Base-by-base conservation (phyloP, 805 yeast species). In the Kurtzmaniella cleridarum region DNA sequence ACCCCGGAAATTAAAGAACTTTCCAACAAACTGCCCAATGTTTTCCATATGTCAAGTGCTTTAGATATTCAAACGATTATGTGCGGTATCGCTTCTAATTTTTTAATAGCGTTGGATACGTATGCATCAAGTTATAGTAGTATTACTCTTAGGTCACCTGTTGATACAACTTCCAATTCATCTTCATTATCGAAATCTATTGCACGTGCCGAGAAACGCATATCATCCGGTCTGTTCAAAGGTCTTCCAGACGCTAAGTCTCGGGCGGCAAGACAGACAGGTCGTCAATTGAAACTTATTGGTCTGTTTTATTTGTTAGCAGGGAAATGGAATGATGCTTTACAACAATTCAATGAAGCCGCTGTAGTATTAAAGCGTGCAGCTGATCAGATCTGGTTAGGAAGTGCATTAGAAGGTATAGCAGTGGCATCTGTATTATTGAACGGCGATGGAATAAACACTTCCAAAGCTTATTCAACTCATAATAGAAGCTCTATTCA, bases 311-410 rank as follows among this genome's bases (percentile, higher is more conserved):
- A 78, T 51, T 64, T 93, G 11, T 60, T 93, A 34, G 83, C 96
- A 1, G 98, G 98, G 1, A 76, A 84, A 38, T 71, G 83, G 33
- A 55, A 69, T 12, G 85, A 80, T 41, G 95, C 97, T 0, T 55
- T 90, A 39, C 66, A 71, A 17, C 78, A 79, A 42, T 81, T 89
- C 49, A 75, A 81, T n/a, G 95, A 89, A 30, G 81, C 96, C 0
- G 70, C 83, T 1, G 51, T 65, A 2, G 62, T 73, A 17, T 60
- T 88, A 39, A 78, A 77, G 43, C 68, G 75, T 10, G 68, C 81
- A 2, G 78, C 78, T 36, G 98, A 93, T 55, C 75, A 76, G 50
- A 63, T 93, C 7, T 93, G 98, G 98, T 69, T 87, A 11, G 98
- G 83, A 0, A 81, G 91, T 23, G 79, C 96, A 0, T 55, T 91